Conservation (phyloP, 805 yeast species). For the Lachancea kluyveri region DNA sequence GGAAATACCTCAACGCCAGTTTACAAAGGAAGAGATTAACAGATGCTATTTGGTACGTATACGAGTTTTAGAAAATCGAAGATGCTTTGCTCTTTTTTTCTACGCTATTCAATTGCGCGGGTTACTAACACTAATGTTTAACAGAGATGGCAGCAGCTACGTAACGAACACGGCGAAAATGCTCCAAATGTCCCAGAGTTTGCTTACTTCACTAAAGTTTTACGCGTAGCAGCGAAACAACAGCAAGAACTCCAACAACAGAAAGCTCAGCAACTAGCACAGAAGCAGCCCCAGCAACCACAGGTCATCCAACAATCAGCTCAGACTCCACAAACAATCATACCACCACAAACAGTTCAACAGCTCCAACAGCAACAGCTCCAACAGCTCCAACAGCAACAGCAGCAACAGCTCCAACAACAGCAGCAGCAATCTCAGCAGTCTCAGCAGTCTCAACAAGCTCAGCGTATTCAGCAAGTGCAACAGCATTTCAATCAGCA, state of each 20-base stretch:
- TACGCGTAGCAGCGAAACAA: constrained; percentile 31
- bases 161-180: constrained; percentile 31
- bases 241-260: constrained; percentile 26
- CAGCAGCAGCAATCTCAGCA: constrained; percentile 9
- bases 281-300: constrained; percentile 9
- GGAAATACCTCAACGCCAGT: constrained; percentile 27
- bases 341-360: constrained; percentile 2
- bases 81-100: background rate
- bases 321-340: constrained; percentile 3
- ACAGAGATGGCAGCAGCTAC: constrained; percentile 32
- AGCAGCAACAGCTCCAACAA: constrained; percentile 6
- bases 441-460: constrained; percentile 3
- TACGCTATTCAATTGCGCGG: background rate
- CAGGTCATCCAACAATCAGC: constrained; percentile 8
- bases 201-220: constrained; percentile 29
- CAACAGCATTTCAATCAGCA: constrained; percentile 7
- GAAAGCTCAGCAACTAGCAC: constrained; percentile 14
- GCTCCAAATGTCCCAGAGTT: constrained; percentile 31
- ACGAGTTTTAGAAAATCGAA: background rate
- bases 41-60: constrained; percentile 27
- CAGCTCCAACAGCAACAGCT: constrained; percentile 8
- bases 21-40: constrained; percentile 32
- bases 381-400: constrained; percentile 10
- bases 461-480: constrained; percentile 4
- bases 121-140: constrained; percentile 7